These are phyloP conservation scores for Pichia sp. DNA, from an alignment of 1,139 yeast genomes.

Conservation along the genomic window DNA sequence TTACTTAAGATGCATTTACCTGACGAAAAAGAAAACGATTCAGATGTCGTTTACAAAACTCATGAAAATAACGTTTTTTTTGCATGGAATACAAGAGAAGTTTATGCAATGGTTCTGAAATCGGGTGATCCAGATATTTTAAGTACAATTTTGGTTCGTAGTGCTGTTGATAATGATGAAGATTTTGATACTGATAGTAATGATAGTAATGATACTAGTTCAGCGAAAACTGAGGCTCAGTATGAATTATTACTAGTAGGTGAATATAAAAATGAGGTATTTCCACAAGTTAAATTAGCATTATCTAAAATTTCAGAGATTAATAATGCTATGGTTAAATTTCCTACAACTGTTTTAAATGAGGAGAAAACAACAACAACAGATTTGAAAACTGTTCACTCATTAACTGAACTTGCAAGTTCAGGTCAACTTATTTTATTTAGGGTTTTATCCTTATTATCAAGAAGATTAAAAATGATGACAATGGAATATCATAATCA, in stretches of 20 bases:
- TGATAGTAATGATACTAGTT: background rate
- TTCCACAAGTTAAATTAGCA: slow-evolving; percentile 11
- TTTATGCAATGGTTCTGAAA: slow-evolving; percentile 15
- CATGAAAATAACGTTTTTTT: slow-evolving; percentile 20
- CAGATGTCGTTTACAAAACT: slow-evolving; percentile 11
- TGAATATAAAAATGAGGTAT: slow-evolving; percentile 5
- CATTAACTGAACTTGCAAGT: slow-evolving; percentile 15
- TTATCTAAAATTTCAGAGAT: slow-evolving; percentile 12
- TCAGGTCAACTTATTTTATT: slow-evolving; percentile 19
- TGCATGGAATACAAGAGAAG: slow-evolving; percentile 21
- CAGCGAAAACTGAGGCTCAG: background rate
- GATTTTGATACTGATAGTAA: background rate
- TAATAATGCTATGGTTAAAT: slow-evolving; percentile 10
- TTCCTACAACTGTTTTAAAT: slow-evolving; percentile 10
- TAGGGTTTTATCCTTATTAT: slow-evolving; percentile 15
- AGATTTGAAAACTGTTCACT: slow-evolving; percentile 16
- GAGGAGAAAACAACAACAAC: slow-evolving; percentile 13
- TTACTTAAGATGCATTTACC: slow-evolving; percentile 17
- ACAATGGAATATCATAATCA: slow-evolving; percentile 24
- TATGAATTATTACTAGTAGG: slow-evolving; percentile 8
- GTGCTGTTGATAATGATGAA: background rate
- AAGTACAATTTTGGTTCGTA: slow-evolving; percentile 6
- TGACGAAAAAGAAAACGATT: background rate
- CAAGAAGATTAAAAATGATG: slow-evolving; percentile 18
- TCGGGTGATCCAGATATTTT: slow-evolving; percentile 2